These are phyloP conservation scores for Gyrodon tennesseensis DNA, from an alignment of 1,284 basidiomycete species.

Conservation along the genomic window DNA sequence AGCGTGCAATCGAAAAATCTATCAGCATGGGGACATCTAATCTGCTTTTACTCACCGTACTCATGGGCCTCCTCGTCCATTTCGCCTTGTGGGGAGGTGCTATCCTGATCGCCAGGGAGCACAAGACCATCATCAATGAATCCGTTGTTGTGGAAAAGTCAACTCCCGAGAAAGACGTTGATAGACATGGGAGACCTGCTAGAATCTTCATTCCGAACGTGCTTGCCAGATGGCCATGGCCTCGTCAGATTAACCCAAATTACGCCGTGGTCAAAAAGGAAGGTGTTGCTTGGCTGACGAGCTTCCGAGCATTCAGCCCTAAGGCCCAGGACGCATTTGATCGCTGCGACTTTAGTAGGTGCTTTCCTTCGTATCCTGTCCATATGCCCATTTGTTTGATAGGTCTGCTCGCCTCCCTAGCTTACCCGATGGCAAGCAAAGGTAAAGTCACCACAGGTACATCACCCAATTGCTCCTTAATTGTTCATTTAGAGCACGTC, in stretches of 20 bases:
- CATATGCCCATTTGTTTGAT: neutral
- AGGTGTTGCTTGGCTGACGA: conserved; percentile 19
- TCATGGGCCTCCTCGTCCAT: conserved; percentile 4
- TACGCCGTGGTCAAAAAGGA: conserved; percentile 25
- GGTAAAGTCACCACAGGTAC: conserved; percentile 12
- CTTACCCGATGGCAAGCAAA: conserved; percentile 24
- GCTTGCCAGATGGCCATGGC: conserved; percentile 31
- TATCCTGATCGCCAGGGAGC: neutral
- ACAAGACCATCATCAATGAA: neutral
- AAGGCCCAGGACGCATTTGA: conserved; percentile 30
- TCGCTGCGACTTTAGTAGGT: conserved; percentile 28
- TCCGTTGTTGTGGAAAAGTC: neutral
- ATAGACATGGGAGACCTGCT: neutral
- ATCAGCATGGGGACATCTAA: conserved; percentile 15
- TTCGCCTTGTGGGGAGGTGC: neutral
- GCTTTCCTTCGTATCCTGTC: neutral
- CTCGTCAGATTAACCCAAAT: conserved; percentile 25
- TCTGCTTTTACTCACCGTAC: neutral
- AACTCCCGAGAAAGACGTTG: neutral
- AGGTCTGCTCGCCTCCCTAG: conserved; percentile 28
- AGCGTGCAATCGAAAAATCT: neutral
- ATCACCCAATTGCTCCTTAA: conserved; percentile 2
- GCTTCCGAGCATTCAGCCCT: conserved; percentile 27
- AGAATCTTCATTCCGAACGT: conserved; percentile 30
- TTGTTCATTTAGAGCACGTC: conserved; percentile 16